phyloP scores from a whole-genome alignment of 768 basidiomycete species.

The Chiua virens region DNA sequence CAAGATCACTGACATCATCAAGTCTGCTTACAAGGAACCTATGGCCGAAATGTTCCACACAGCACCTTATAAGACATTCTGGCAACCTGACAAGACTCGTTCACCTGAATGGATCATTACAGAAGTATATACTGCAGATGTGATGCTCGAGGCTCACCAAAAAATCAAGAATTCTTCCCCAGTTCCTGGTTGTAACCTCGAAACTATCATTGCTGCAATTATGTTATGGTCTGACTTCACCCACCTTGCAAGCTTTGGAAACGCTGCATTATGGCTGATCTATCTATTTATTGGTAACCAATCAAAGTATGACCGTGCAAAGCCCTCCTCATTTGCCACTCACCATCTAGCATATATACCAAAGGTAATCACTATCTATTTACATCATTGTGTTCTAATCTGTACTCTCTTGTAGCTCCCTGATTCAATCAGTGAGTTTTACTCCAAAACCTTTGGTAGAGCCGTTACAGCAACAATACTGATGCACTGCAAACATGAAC shows the following conservation, averaged over 20 bases:
- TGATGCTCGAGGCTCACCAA: conserved; percentile 10
- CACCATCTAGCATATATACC: conserved; percentile 26
- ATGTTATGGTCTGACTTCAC: conserved; percentile 30
- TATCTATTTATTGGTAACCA: conserved; percentile 7
- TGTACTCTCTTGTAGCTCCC: too few relatives aligned
- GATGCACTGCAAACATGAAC: conserved; percentile 20
- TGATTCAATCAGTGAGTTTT: too few relatives aligned
- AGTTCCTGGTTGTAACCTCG: conserved; percentile 10
- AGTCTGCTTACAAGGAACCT: conserved; percentile 15
- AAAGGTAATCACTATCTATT: neutral
- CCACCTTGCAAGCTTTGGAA: too few relatives aligned
- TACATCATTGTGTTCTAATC: too few relatives aligned
- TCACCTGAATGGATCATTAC: conserved; percentile 15
- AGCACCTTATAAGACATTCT: conserved; percentile 15
- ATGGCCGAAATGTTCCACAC: conserved; percentile 13
- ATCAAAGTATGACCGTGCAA: conserved; percentile 8
- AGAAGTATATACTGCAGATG: conserved; percentile 22
- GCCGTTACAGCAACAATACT: too few relatives aligned
- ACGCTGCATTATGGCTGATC: conserved; percentile 12
- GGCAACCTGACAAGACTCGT: neutral
- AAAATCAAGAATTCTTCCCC: neutral
- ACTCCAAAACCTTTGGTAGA: too few relatives aligned
- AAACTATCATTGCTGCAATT: conserved; percentile 15
- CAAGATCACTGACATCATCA: conserved; percentile 23
- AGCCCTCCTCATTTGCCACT: conserved; percentile 6